Evolutionary conservation across 768 basidiomycete species (phyloP).

Genomic region (Auricularia heimuer): DNA sequence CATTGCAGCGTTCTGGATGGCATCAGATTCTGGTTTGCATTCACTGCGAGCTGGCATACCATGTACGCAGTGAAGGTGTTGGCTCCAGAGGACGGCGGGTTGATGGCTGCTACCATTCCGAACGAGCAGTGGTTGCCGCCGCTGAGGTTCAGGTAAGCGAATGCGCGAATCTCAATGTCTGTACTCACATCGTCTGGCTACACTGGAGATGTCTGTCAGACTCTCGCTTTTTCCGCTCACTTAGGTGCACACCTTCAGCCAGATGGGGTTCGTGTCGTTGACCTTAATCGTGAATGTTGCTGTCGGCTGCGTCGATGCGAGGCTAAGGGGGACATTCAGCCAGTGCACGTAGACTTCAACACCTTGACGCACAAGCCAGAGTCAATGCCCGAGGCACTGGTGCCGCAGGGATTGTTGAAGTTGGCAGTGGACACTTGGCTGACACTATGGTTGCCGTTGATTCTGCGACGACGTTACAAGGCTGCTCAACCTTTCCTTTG

Average conservation of each 20-base stretch:
- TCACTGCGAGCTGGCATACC: neutral
- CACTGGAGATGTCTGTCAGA: neutral
- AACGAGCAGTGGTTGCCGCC: slow-evolving; percentile 33
- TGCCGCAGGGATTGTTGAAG: neutral
- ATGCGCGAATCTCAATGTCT: neutral
- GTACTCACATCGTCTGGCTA: neutral
- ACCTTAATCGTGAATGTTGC: slow-evolving; percentile 33
- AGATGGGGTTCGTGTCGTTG: slow-evolving; percentile 37
- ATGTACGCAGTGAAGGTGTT: slow-evolving; percentile 34
- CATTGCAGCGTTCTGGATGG: slow-evolving; percentile 17
- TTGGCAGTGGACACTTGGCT: neutral
- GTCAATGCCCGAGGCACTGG: slow-evolving; percentile 39
- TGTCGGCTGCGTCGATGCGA: neutral
- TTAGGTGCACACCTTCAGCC: neutral
- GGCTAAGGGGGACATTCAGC: neutral
- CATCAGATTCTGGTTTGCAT: neutral
- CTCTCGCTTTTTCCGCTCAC: neutral
- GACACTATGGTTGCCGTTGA: neutral
- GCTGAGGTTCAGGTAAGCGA: neutral
- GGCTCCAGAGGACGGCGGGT: slow-evolving; percentile 34
- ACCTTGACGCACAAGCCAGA: slow-evolving; percentile 34
- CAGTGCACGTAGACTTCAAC: slow-evolving; percentile 16
- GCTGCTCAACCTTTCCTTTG: neutral
- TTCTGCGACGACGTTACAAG: neutral
- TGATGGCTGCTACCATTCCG: slow-evolving; percentile 44